These are phyloP conservation scores for Daldinia loculata DNA, from an alignment of 495 filamentous ascomycete genomes.

Conservation along the genomic window DNA sequence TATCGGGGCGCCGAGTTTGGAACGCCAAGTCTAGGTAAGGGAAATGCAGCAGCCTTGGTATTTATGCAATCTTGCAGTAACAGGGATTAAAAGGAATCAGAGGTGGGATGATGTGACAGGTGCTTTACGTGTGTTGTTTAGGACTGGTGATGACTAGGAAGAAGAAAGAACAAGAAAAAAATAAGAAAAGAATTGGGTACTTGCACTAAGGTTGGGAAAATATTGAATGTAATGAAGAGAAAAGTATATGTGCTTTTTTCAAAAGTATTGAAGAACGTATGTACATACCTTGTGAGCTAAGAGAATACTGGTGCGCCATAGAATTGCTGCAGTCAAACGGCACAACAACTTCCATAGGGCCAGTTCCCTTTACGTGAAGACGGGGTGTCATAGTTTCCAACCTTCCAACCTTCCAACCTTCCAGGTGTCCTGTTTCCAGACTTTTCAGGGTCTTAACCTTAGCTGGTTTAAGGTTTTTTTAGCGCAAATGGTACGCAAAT, in stretches of 20 bases:
- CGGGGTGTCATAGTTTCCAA: conserved; percentile 44
- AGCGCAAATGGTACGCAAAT: conserved; percentile 23
- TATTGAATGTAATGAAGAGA: neutral
- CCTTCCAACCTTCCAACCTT: neutral
- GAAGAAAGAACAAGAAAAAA: neutral
- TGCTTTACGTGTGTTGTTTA: conserved; percentile 6
- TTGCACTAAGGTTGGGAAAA: neutral
- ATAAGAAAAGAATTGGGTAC: neutral
- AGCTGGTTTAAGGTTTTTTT: conserved; percentile 42
- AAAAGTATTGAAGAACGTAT: neutral
- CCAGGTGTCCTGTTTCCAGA: conserved; percentile 18
- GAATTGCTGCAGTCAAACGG: conserved; percentile 31
- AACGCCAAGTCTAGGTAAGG: neutral
- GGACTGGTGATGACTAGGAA: neutral
- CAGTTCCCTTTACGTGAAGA: conserved; percentile 42
- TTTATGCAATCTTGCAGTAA: conserved; percentile 21
- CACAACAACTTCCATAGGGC: conserved; percentile 40
- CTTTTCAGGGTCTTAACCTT: conserved; percentile 40
- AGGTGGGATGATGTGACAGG: conserved; percentile 21
- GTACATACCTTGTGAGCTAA: conserved; percentile 28
- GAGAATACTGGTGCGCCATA: conserved; percentile 24
- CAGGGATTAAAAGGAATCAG: conserved; percentile 12
- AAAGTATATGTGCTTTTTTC: neutral
- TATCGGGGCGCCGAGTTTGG: conserved; percentile 30
- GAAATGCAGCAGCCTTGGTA: conserved; percentile 10